These are phyloP conservation scores for Boechera retrofracta DNA, from an alignment of 345 rosid species.

Conservation along the genomic window DNA sequence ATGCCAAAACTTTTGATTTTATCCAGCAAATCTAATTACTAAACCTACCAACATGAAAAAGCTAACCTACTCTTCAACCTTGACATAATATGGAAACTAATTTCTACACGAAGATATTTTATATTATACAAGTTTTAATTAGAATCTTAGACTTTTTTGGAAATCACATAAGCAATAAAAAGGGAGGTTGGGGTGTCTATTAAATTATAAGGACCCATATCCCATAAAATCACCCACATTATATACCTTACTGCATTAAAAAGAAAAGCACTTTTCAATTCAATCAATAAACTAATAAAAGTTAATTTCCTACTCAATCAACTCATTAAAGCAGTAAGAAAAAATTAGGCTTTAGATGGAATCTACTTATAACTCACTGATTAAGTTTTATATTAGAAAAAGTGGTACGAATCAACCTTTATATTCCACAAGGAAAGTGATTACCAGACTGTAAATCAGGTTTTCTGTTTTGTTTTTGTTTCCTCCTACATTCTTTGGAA, in stretches of 20 bases:
- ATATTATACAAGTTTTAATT: conserved; percentile 10
- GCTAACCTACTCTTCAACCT: conserved; percentile 14
- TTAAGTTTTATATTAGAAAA: conserved; percentile 28
- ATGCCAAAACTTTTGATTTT: too few species aligned
- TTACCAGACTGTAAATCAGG: conserved; percentile 39
- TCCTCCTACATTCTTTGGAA: conserved; percentile 38
- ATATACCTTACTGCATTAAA: conserved; percentile 62
- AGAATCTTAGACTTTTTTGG: conserved; percentile 12
- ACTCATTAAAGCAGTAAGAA: conserved; percentile 29
- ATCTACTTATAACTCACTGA: conserved; percentile 40
- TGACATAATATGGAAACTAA: conserved; percentile 3
- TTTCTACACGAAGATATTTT: background rate
- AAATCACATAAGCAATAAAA: conserved; percentile 24
- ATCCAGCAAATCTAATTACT: background rate
- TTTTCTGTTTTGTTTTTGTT: conserved; percentile 34
- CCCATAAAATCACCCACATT: conserved; percentile 43
- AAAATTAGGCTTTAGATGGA: conserved; percentile 18
- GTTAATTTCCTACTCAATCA: conserved; percentile 39
- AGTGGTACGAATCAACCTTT: conserved; percentile 35
- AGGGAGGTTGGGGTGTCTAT: conserved; percentile 41
- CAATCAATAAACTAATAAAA: conserved; percentile 30
- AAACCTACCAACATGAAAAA: background rate
- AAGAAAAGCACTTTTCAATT: conserved; percentile 52
- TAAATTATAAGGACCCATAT: conserved; percentile 39
- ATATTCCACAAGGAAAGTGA: conserved; percentile 44